Evolutionary conservation across 805 yeast species (phyloP).

Genomic region (Kuraishia floccosa): DNA sequence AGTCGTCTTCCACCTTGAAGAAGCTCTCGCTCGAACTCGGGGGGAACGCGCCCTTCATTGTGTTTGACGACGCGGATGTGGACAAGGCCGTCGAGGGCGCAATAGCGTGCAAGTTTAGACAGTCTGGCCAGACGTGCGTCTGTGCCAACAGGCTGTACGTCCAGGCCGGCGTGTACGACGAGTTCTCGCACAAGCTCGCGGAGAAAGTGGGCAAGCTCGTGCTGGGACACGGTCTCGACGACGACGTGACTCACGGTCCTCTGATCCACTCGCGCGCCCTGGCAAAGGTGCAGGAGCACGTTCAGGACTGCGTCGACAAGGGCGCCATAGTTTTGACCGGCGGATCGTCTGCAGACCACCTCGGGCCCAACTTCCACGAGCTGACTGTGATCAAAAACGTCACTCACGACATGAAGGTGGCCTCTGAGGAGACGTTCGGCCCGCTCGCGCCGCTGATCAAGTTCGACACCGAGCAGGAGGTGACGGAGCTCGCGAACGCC

Average conservation of each 20-base stretch:
- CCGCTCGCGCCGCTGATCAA: slow-evolving; percentile 66
- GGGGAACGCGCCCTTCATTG: slow-evolving; percentile 73
- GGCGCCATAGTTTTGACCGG: slow-evolving; percentile 60
- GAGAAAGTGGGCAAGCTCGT: slow-evolving; percentile 28
- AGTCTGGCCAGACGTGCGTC: slow-evolving; percentile 75
- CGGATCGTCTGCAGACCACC: slow-evolving; percentile 38
- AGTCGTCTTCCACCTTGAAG: slow-evolving; percentile 51
- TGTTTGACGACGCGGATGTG: slow-evolving; percentile 63
- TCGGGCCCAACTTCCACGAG: slow-evolving; percentile 57
- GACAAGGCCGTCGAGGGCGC: slow-evolving; percentile 60
- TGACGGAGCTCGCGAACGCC: slow-evolving; percentile 47
- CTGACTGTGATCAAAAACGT: slow-evolving; percentile 60
- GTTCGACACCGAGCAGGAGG: slow-evolving; percentile 57
- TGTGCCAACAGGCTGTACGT: slow-evolving; percentile 67
- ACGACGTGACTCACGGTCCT: slow-evolving; percentile 65
- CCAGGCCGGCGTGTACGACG: slow-evolving; percentile 54
- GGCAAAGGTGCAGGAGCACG: slow-evolving; percentile 47
- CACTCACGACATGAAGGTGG: slow-evolving; percentile 42
- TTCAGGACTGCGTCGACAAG: slow-evolving; percentile 51
- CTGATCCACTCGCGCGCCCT: slow-evolving; percentile 54
- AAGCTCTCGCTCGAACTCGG: slow-evolving; percentile 68
- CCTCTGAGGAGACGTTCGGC: slow-evolving; percentile 71
- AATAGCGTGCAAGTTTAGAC: slow-evolving; percentile 57
- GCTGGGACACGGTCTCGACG: slow-evolving; percentile 54
- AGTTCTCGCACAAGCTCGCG: slow-evolving; percentile 38